These are phyloP conservation scores for Psidium friedrichsthalianum DNA, from an alignment of 345 rosid species.

Conservation along the genomic window DNA sequence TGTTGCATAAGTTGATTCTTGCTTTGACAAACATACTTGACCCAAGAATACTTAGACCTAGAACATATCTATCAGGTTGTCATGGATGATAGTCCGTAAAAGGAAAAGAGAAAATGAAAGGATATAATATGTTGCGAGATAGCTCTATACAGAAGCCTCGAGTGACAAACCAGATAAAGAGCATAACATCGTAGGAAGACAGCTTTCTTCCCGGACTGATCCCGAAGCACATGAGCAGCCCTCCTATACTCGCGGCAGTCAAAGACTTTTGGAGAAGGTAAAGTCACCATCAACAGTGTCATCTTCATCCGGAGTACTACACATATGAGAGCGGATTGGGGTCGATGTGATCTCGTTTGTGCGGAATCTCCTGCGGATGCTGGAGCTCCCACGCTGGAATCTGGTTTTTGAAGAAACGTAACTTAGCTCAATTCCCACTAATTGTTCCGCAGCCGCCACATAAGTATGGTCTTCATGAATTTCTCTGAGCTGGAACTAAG, in stretches of 20 bases:
- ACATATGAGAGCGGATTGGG: constrained; percentile 53
- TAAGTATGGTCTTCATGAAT: neutral
- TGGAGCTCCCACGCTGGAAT: constrained; percentile 96
- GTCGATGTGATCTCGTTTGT: constrained; percentile 68
- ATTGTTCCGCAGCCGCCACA: constrained; percentile 84
- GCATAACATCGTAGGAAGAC: constrained; percentile 85
- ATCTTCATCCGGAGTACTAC: constrained; percentile 85
- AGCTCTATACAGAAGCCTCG: neutral
- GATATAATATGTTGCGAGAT: neutral
- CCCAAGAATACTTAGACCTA: neutral
- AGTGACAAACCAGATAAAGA: constrained; percentile 66
- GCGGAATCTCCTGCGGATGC: constrained; percentile 74
- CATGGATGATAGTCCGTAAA: neutral
- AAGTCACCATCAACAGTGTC: constrained; percentile 62
- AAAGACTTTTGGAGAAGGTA: constrained; percentile 89
- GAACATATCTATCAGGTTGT: neutral
- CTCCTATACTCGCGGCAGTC: constrained; percentile 81
- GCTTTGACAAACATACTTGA: neutral
- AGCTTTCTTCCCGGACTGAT: constrained; percentile 70
- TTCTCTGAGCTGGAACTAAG: neutral
- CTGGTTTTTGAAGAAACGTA: constrained; percentile 84
- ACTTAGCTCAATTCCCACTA: constrained; percentile 87
- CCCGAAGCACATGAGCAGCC: constrained; percentile 76
- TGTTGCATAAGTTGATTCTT: neutral
- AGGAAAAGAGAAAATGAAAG: neutral